Percentiles rank a stretch among this genome's conserved stretches.
Conservation (phyloP, 1,284 basidiomycete species). For the Anthracocystis setariae region DNA sequence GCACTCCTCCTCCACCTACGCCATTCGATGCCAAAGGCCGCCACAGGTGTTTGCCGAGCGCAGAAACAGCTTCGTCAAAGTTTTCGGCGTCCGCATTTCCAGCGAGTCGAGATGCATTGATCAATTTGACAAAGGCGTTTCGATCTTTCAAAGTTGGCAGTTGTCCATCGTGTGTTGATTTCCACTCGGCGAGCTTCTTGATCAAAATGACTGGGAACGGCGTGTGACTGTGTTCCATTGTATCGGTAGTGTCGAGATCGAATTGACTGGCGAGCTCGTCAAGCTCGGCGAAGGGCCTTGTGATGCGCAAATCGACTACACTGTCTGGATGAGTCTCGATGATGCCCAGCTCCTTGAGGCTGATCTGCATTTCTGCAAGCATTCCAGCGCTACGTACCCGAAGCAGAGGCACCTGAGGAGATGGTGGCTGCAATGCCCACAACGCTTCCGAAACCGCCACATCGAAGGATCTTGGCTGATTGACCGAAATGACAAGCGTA, state of each 20-base stretch:
- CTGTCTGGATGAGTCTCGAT: slow-evolving; percentile 92
- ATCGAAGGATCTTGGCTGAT: slow-evolving; percentile 55
- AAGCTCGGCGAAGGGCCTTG: slow-evolving; percentile 81
- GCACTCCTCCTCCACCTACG: slow-evolving; percentile 46
- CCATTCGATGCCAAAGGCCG: slow-evolving; percentile 52
- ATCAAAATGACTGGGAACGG: slow-evolving; percentile 70
- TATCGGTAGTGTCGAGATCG: slow-evolving; percentile 50
- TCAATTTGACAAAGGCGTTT: slow-evolving; percentile 78
- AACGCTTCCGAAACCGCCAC: slow-evolving; percentile 48
- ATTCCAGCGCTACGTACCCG: slow-evolving; percentile 55
- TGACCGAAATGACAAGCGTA: slow-evolving; percentile 82
- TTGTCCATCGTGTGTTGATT: slow-evolving; percentile 61
- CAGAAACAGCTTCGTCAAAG: slow-evolving; percentile 74
- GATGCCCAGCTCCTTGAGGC: slow-evolving; percentile 69
- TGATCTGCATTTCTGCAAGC: slow-evolving; percentile 56
- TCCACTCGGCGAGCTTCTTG: slow-evolving; percentile 83
- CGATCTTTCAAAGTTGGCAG: slow-evolving; percentile 77
- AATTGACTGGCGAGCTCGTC: slow-evolving; percentile 43
- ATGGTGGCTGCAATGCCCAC: slow-evolving; percentile 49
- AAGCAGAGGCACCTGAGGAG: slow-evolving; percentile 55
- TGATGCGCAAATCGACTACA: slow-evolving; percentile 76
- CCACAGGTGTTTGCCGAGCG: slow-evolving; percentile 63
- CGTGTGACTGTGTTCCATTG: slow-evolving; percentile 59
- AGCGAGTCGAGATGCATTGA: slow-evolving; percentile 72
- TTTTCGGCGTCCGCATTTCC: slow-evolving; percentile 89